Evolutionary conservation across 331 rosid species (phyloP).

Genomic region (Quercus lobata): DNA sequence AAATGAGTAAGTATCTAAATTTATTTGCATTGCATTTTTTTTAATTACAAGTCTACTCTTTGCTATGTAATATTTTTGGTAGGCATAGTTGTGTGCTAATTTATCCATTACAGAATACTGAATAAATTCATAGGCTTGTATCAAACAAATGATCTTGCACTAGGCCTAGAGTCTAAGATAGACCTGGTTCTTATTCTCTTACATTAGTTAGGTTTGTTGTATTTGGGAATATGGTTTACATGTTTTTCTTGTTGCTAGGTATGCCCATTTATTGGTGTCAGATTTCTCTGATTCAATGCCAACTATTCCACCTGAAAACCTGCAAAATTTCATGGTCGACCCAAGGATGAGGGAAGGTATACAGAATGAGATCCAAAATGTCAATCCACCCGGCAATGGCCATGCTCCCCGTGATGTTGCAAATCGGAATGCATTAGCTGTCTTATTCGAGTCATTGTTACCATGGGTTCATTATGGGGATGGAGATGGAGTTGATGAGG

Average conservation of each 20-base stretch:
- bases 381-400: constrained; percentile 45
- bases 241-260: constrained; percentile 46
- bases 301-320: constrained; percentile 75
- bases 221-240: constrained; percentile 2
- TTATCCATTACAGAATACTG: background rate
- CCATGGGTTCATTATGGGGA: constrained; percentile 90
- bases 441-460: constrained; percentile 87
- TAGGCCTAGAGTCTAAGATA: background rate
- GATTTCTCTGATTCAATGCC: constrained; percentile 83
- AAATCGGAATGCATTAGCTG: constrained; percentile 72
- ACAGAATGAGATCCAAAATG: constrained; percentile 49
- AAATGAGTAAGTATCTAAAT: constrained; percentile 62
- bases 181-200: background rate
- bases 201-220: background rate
- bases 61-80: background rate
- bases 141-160: background rate
- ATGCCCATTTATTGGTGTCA: constrained; percentile 80
- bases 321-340: constrained; percentile 69
- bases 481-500: constrained; percentile 35
- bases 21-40: constrained; percentile 1
- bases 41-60: constrained; percentile 1
- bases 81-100: background rate
- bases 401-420: constrained; percentile 56
- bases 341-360: constrained; percentile 56
- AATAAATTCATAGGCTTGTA: background rate